phyloP scores from a whole-genome alignment of 495 filamentous ascomycete species.

The Hypoxylon trugodes region DNA sequence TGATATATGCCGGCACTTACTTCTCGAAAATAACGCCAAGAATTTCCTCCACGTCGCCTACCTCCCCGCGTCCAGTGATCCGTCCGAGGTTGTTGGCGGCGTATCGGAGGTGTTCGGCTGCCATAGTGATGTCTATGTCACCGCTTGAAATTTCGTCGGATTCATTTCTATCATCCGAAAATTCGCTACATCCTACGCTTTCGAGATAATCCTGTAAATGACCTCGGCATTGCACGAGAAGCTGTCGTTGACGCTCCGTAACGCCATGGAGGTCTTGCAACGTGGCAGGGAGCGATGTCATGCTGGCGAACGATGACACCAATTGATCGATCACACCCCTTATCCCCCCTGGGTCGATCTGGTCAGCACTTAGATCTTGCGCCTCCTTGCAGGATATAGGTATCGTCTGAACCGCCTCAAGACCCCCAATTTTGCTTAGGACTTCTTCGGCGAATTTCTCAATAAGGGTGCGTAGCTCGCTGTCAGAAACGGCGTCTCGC shows the following conservation, averaged over 20 bases:
- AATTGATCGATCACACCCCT: constrained; percentile 73
- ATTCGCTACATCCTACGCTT: constrained; percentile 44
- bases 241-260: constrained; percentile 84
- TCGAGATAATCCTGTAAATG: constrained; percentile 76
- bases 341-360: constrained; percentile 70
- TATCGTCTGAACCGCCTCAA: constrained; percentile 34
- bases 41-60: constrained; percentile 95
- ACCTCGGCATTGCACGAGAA: constrained; percentile 74
- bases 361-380: constrained; percentile 45
- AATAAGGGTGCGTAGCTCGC: constrained; percentile 41
- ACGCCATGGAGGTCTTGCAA: constrained; percentile 88
- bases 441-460: constrained; percentile 45
- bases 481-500: constrained; percentile 64
- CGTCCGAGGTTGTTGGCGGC: constrained; percentile 82
- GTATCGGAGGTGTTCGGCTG: constrained; percentile 86
- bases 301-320: constrained; percentile 70
- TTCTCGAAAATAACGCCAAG: constrained; percentile 98
- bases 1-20: constrained; percentile 53
- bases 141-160: constrained; percentile 25
- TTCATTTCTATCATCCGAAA: constrained; percentile 48
- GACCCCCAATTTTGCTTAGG: constrained; percentile 42
- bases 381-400: constrained; percentile 45
- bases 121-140: constrained; percentile 81
- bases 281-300: constrained; percentile 69
- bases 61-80: constrained; percentile 87